Percentiles rank a stretch among this genome's conserved stretches.
Evolutionary conservation across 495 filamentous ascomycete species (phyloP).

Genomic region (Hyaloscypha finlandica): DNA sequence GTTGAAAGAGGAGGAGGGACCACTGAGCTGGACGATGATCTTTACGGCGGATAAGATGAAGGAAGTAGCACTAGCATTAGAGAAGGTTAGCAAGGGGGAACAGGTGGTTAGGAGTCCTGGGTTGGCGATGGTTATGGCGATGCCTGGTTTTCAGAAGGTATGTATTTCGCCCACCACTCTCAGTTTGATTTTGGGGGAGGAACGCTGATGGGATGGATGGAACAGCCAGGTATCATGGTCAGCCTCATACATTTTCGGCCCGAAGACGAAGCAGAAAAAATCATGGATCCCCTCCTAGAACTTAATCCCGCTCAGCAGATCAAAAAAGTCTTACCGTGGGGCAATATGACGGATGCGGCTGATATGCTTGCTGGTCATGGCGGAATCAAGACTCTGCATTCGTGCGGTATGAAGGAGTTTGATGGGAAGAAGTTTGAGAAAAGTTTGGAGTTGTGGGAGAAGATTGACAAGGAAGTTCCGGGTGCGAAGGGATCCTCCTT

Average conservation of each 20-base stretch:
- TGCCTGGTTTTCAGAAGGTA: background rate
- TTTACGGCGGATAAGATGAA: constrained; percentile 1
- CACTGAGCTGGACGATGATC: background rate
- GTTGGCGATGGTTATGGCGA: constrained; percentile 4
- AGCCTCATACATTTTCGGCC: constrained; percentile 2
- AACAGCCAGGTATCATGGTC: constrained; percentile 6
- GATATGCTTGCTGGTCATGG: background rate
- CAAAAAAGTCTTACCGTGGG: background rate
- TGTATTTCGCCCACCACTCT: background rate
- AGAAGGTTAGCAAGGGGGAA: background rate
- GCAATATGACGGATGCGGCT: constrained; percentile 4
- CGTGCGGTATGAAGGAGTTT: constrained; percentile 7
- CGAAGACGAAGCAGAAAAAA: constrained; percentile 1
- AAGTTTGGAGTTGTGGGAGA: background rate
- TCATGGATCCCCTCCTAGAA: constrained; percentile 3
- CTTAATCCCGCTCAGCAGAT: background rate
- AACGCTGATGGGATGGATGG: background rate
- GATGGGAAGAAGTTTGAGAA: constrained; percentile 1
- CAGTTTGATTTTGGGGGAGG: background rate
- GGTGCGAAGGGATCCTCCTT: background rate
- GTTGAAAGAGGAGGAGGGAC: background rate
- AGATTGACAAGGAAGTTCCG: background rate
- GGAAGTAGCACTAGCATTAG: background rate
- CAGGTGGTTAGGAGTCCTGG: background rate
- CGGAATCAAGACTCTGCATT: background rate